A percentile compares a stretch with the other conserved stretches of the same genome.
phyloP scores from a whole-genome alignment of 257 asterid species.

The Petunia secreta region DNA sequence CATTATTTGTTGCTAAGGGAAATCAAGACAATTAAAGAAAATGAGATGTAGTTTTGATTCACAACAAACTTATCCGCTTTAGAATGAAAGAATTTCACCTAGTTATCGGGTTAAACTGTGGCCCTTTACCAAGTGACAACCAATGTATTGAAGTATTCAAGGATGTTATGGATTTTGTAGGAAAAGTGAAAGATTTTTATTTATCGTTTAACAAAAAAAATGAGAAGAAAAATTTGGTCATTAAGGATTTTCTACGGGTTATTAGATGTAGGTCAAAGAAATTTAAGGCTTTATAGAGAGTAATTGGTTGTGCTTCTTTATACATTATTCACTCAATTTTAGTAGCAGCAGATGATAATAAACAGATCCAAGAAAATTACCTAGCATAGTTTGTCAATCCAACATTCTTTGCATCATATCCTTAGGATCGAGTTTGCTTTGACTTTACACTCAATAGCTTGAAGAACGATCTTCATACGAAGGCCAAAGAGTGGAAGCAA shows the following conservation, averaged over 20 bases:
- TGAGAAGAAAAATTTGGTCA: not conserved
- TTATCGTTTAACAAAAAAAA: too few species aligned
- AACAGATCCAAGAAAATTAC: not conserved
- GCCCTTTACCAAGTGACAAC: not conserved
- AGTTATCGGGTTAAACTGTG: not conserved
- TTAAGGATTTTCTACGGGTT: not conserved
- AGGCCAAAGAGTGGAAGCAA: not conserved
- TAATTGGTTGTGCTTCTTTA: not conserved
- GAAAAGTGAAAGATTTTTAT: too few species aligned
- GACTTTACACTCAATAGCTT: not conserved
- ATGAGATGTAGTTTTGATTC: too few species aligned
- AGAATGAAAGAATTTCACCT: not conserved
- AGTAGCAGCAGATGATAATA: not conserved
- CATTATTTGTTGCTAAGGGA: not conserved
- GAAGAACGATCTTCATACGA: not conserved
- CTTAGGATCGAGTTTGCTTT: not conserved
- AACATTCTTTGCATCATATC: not conserved
- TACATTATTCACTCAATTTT: not conserved
- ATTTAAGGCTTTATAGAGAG: too few species aligned
- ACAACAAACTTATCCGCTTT: not conserved
- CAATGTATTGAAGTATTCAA: too few species aligned
- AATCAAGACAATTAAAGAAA: not conserved
- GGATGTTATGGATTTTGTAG: not conserved
- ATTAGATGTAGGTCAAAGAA: not conserved
- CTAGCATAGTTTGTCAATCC: not conserved